Base-by-base conservation (phyloP, 352 stramenopile genomes). In the Chrysophaeum taylorii region DNA sequence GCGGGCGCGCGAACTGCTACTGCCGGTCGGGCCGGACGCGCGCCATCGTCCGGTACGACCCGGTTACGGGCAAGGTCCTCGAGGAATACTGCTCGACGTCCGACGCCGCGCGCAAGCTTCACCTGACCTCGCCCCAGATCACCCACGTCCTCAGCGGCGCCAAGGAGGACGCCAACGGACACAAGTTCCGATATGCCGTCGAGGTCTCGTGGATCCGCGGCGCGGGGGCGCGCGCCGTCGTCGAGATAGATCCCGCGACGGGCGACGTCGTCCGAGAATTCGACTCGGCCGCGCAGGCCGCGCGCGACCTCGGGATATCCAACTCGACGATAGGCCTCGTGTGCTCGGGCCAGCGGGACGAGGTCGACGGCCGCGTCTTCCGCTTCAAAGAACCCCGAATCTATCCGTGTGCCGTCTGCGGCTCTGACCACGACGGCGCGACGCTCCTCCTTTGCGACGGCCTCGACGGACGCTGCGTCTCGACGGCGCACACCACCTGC, bases 41-140 rank as follows among this genome's bases (percentile, higher is more conserved):
- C 15, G 52, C 52, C 52, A 63, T 63, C 52, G 52, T 63, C 5
- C 25, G 52, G 9, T 63, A 63, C 52, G 7, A 33, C 52, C 9
- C 9, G 27, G 52, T 41, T 5, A 60, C 48, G 48, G 48, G 48
- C 48, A 25, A 5, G 5, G 48, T 33, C 5, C 52, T 63, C 5
- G 52, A 63, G 52, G 29, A 35, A 31, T 63, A 63, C 52, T 63
- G 52, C 52, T 63, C 52, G 25, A 39, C 52, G 52, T 35, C 52
- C 5, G 52, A 63, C 29, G 52, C 52, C 5, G 52, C 52, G 27
- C 52, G 52, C 7, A 63, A 63, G 52, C n/a, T 63, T 2, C 15
- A 23, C 52, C 7, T 63, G 7, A 4, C 12, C 4, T 25, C 9
- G 27, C 29, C 25, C 5, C 4, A 7, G 52, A 63, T 63, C 52